Conservation (phyloP, 768 basidiomycete species). For the Leucogyrophana mollusca region DNA sequence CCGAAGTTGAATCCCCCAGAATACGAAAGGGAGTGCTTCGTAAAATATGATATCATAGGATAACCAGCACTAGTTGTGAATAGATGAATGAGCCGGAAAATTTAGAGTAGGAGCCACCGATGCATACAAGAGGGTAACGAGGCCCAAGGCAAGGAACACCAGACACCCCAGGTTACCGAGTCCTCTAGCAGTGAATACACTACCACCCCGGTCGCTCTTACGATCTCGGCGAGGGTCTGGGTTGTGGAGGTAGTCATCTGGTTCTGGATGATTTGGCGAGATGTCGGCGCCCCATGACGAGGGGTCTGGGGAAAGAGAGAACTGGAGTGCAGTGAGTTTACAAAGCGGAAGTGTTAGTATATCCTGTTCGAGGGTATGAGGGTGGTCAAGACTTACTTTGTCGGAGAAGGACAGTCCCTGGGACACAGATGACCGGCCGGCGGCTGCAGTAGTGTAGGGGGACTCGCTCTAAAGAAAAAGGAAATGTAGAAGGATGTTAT, state of each 20-base stretch:
- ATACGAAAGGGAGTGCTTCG: conserved; percentile 39
- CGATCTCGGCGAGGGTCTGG: conserved; percentile 65
- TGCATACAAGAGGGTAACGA: conserved; percentile 61
- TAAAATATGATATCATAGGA: conserved; percentile 60
- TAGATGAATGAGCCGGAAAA: not conserved
- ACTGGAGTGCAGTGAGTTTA: conserved; percentile 37
- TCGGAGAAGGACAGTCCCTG: conserved; percentile 52
- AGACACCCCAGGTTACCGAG: conserved; percentile 73
- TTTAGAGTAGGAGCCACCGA: conserved; percentile 5
- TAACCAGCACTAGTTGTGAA: conserved; percentile 57
- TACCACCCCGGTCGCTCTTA: conserved; percentile 51
- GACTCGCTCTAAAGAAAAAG: conserved; percentile 35
- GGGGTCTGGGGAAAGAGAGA: conserved; percentile 73
- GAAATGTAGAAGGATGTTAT: too few species aligned
- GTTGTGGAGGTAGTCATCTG: conserved; percentile 73
- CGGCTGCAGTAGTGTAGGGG: conserved; percentile 34
- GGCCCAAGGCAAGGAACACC: conserved; percentile 47
- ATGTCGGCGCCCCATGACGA: conserved; percentile 69
- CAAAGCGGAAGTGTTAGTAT: not conserved
- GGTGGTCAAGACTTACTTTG: conserved; percentile 42
- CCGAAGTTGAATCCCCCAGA: conserved; percentile 71
- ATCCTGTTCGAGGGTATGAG: not conserved
- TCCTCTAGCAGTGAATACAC: conserved; percentile 68
- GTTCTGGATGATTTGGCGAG: conserved; percentile 53
- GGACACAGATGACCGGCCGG: conserved; percentile 24